Evolutionary conservation across 345 rosid species (phyloP).

Genomic region (Camelina hispida): DNA sequence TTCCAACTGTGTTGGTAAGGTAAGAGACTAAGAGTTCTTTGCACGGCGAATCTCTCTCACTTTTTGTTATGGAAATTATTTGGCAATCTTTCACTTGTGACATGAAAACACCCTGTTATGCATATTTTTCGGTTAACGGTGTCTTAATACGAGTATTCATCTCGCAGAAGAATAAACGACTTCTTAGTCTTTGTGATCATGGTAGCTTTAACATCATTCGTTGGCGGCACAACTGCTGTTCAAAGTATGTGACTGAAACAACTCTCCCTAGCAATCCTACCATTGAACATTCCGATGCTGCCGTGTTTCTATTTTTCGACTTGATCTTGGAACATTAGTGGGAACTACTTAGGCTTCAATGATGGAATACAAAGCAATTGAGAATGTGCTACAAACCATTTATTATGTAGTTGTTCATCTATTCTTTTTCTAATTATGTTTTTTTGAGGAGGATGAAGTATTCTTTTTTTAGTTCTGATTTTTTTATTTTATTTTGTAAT

Average conservation of each 20-base stretch:
- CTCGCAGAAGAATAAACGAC: slow-evolving; percentile 84
- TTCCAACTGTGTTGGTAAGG: slow-evolving; percentile 99
- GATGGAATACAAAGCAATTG: too few relatives aligned
- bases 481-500: too few relatives aligned
- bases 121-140: background rate
- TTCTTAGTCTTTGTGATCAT: slow-evolving; percentile 75
- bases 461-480: too few relatives aligned
- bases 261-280: background rate
- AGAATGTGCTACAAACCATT: too few relatives aligned
- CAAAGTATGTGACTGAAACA: slow-evolving; percentile 62
- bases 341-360: too few relatives aligned
- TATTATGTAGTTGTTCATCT: too few relatives aligned
- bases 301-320: slow-evolving; percentile 68
- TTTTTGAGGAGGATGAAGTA: too few relatives aligned
- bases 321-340: background rate
- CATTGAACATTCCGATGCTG: slow-evolving; percentile 70
- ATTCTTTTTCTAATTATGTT: too few relatives aligned
- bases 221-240: slow-evolving; percentile 62
- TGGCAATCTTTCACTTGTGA: background rate
- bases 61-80: background rate
- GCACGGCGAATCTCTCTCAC: background rate
- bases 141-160: background rate
- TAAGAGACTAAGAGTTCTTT: slow-evolving; percentile 28
- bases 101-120: background rate
- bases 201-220: slow-evolving; percentile 63